Base-by-base conservation (phyloP, 257 asterid genomes). In the Gentiana macrophylla region DNA sequence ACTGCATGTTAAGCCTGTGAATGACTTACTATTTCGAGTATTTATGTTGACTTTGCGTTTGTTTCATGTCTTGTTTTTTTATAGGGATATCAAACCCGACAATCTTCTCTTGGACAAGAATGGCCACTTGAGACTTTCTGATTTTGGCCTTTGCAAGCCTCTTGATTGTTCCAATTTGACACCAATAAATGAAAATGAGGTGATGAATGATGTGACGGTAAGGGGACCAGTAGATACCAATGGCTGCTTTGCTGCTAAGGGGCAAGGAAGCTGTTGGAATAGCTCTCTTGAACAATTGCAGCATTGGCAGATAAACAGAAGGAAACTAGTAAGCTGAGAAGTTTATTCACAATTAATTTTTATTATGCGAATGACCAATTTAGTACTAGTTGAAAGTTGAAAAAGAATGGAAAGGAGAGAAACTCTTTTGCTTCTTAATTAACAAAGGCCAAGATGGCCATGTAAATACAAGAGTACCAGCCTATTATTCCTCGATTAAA, bases 301-400 rank as follows among this genome's bases (percentile, higher is more conserved):
- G 66, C 96, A 85, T 72, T 88, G 96, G 96, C 86, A 88, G 71
- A 73, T 70, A 82, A 88, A 88, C 69, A 74, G 95, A 66, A 79
- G 95, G 69, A 88, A 82, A 72, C 72, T 88, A 79, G 96, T 88
- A 77, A 82, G 83, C 52, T 36, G n/a, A 10, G 11, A 35, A 47
- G 32, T 12, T 52, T 34, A 49, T 33, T 32, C 3, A 24, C 24
- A 24, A 24, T 24, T 24, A 24, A 24, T 24, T 24, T 24, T 24
- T 24, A 24, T 24, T 24, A 24, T 24, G 24, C 24, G 24, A 24
- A 24, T 24, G 24, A 24, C 24, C 24, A 24, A 24, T 24, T 24
- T 24, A 24, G 24, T 24, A 24, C 24, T 24, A 24, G 24, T 24
- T 24, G 24, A 24, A 24, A 24, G 24, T 24, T 24, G 24, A 24